A percentile compares a stretch with the other conserved stretches of the same genome.
Evolutionary conservation across 176 grass and related monocot species (phyloP).

Genomic region (Eremochloa ophiuroides): DNA sequence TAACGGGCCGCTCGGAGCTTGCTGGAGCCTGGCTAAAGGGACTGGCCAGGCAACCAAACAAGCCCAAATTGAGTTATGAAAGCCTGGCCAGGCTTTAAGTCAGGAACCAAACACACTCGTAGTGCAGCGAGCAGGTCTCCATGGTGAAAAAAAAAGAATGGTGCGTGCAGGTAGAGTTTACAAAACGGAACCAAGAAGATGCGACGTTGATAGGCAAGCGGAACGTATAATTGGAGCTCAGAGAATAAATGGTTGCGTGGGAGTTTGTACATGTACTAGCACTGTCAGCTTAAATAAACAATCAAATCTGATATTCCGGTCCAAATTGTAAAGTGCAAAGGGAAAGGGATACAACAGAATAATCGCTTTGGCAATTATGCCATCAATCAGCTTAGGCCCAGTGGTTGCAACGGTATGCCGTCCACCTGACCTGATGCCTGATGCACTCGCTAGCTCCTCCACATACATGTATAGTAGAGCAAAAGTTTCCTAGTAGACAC

Average conservation of each 20-base stretch:
- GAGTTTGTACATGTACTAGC: background rate
- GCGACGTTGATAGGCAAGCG: conserved; percentile 33
- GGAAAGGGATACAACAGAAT: background rate
- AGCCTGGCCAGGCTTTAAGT: too few relatives aligned
- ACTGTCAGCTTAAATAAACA: background rate
- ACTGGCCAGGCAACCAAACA: too few relatives aligned
- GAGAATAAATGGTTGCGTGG: conserved; percentile 30
- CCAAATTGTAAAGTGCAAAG: conserved; percentile 19
- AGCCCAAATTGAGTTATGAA: too few relatives aligned
- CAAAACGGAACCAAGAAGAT: background rate
- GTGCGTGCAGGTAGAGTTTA: background rate
- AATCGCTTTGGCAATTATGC: background rate
- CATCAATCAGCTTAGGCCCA: background rate
- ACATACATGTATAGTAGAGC: background rate
- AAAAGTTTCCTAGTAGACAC: background rate
- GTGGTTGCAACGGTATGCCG: conserved; percentile 13
- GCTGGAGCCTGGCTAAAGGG: too few relatives aligned
- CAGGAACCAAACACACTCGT: too few relatives aligned
- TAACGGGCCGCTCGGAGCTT: too few relatives aligned
- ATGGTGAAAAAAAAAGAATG: background rate
- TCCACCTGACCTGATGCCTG: background rate
- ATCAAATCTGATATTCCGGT: background rate
- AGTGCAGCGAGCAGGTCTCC: background rate
- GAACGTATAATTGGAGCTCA: conserved; percentile 13
- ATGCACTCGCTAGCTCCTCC: background rate